Evolutionary conservation across 1,139 yeast species (phyloP), one percentile per base, ranked within the genome.

Genomic region (Ashbya aceris): DNA sequence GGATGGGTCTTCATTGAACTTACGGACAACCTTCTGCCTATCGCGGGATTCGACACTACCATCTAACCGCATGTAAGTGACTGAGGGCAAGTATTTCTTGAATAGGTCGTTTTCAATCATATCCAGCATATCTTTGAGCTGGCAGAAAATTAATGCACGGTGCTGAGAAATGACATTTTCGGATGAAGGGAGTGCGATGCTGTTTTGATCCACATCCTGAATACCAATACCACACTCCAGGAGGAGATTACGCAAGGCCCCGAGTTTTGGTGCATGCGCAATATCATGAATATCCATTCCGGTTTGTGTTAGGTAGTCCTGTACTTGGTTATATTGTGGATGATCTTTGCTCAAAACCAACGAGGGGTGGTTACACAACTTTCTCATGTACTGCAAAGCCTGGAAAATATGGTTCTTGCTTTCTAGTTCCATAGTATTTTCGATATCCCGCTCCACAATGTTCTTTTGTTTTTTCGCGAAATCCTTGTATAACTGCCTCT

Each of bases 351-450:
- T 77, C 45, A 89, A 66, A n/a, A 93, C 96, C 49, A 93, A 74
- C 3, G 96, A 84, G 7, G 98, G 98, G 64, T 91, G 98, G 58
- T 93, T 93, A 68, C 98, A 93, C 43, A 93, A 70, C 62, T 93
- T 93, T 50, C 98, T 75, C 96, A 93, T 87, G 60, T 93, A 93
- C 61, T 93, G 97, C 53, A 93, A 73, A 0, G 96, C 96, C 62
- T 91, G 98, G 80, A 93, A 93, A 47, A 93, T 87, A 61, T 93
- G 98, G 44, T 89, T 87, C 58, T 87, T 86, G 42, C 76, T 77
- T 34, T 70, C 73, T 6, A 57, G 64, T 39, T 67, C 71, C 12
- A 61, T 60, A 3, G 68, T 68, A 40, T 50, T 49, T 36, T 70
- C 67, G 20, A 82, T 72, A 46, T 83, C 93, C 45, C 74, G 73